phyloP scores from a whole-genome alignment of 208 protist genomes.

The Sergeia podlipaevii region DNA sequence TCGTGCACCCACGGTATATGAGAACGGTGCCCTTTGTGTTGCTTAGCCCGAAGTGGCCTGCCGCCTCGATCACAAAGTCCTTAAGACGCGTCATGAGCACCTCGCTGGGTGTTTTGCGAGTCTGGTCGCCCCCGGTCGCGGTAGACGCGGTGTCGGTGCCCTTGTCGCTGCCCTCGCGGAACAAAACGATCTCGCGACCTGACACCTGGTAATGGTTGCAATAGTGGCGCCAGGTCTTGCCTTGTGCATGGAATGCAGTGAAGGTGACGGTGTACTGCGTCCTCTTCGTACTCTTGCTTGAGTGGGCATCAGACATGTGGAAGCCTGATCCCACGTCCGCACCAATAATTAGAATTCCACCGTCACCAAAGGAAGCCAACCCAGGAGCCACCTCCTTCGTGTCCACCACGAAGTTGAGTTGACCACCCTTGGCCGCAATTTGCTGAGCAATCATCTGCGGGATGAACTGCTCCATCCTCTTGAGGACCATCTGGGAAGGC shows the following conservation, averaged over 20 bases:
- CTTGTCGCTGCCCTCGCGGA: slow-evolving; percentile 5
- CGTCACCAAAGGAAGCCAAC: slow-evolving; percentile 1
- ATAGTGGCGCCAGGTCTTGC: slow-evolving; percentile 38
- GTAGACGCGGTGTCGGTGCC: slow-evolving; percentile 5
- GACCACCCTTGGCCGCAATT: slow-evolving; percentile 40
- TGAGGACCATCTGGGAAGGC: slow-evolving; percentile 44
- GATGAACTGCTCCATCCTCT: slow-evolving; percentile 20
- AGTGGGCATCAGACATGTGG: slow-evolving; percentile 10
- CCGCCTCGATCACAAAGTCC: slow-evolving; percentile 32
- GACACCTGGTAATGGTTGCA: slow-evolving; percentile 52
- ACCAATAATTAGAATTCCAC: slow-evolving; percentile 36
- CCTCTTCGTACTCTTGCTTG: slow-evolving; percentile 10
- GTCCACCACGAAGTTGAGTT: slow-evolving; percentile 40
- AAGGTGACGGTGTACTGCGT: slow-evolving; percentile 34
- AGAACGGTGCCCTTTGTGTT: slow-evolving; percentile 21
- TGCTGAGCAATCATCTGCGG: slow-evolving; percentile 55
- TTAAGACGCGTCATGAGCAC: slow-evolving; percentile 35
- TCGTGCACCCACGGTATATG: slow-evolving; percentile 40
- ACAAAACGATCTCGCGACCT: slow-evolving; percentile 22
- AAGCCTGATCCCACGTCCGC: slow-evolving; percentile 23
- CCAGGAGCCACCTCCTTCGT: slow-evolving; percentile 14
- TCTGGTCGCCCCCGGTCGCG: not conserved
- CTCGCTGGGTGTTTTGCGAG: slow-evolving; percentile 20
- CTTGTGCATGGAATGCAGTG: slow-evolving; percentile 37
- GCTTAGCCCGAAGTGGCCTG: slow-evolving; percentile 22